Base-by-base conservation (phyloP, 2,329 filamentous ascomycete genomes). In the Neurospora sp. region DNA sequence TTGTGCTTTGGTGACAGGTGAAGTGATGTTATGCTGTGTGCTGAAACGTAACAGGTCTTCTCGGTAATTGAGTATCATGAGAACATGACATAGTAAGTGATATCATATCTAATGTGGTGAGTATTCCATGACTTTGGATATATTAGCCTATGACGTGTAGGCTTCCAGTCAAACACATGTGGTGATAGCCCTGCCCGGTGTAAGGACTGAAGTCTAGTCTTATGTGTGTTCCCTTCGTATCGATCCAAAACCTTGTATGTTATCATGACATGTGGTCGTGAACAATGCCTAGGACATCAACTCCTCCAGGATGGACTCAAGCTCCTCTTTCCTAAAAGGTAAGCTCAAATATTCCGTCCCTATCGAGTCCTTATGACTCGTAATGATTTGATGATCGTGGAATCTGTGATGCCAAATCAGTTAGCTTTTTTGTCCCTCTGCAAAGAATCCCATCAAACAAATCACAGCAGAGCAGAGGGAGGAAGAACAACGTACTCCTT, bases 331-430 rank as follows among this genome's bases (percentile, higher is more conserved):
- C 62, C 90, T 85, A 77, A 98, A 93, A 0, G 96, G 96, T 15
- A 97, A 88, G 74, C 92, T 91, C 66, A 99, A 80, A 68, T 96
- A 83, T 78, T 98, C 96, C 2, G 91, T 94, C 3, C 96, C 96
- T 70, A 94, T 83, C 0, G 87, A 86, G 79, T 99, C 95, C 77
- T 95, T 95, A 72, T 89, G 88, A 72, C 92, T 96, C 69, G 92
- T 92, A 73, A 99, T 91, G 89, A 99, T 98, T 77, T 97, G 93
- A 82, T 99, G 96, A 77, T 99, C 96, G 78, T 97, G 93, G 79
- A 99, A 96, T 80, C 89, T 91, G n/a, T n/a, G n/a, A n/a, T n/a
- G n/a, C n/a, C n/a, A n/a, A n/a, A n/a, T n/a, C n/a, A n/a, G n/a
- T n/a, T n/a, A n/a, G n/a, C n/a, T n/a, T n/a, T n/a, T n/a, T n/a